These are phyloP conservation scores for Rubroshorea leprosula DNA, from an alignment of 345 rosid species.

Conservation along the genomic window DNA sequence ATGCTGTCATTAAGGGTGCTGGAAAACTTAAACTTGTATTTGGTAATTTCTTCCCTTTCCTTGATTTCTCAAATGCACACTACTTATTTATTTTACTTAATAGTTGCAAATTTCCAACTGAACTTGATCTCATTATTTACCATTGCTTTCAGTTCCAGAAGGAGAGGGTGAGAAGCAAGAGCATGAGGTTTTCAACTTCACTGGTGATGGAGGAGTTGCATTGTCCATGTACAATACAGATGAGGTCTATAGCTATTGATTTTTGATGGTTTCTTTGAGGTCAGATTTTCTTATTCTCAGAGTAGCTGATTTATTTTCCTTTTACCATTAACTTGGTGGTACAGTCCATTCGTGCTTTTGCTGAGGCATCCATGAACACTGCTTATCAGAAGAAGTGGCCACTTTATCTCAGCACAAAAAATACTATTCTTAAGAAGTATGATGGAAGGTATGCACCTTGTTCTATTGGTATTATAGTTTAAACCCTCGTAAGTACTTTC, in stretches of 20 bases:
- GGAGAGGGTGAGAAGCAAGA: constrained; percentile 70
- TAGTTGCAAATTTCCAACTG: not conserved
- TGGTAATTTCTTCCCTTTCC: constrained; percentile 37
- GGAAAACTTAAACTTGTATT: constrained; percentile 88
- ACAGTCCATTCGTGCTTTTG: constrained; percentile 88
- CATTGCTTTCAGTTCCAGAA: constrained; percentile 53
- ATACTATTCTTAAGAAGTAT: constrained; percentile 96
- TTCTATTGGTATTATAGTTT: not conserved
- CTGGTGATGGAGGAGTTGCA: constrained; percentile 92
- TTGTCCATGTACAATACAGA: constrained; percentile 95
- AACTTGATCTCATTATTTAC: not conserved
- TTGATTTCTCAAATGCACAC: not conserved
- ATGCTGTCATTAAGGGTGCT: constrained; percentile 79
- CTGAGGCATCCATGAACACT: constrained; percentile 89
- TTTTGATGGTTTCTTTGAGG: constrained; percentile 1
- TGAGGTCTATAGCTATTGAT: constrained; percentile 46
- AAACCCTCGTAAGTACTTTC: constrained; percentile 6
- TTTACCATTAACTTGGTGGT: constrained; percentile 11
- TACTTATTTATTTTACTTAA: not conserved
- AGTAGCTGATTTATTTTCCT: constrained; percentile 8
- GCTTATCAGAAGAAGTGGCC: constrained; percentile 97
- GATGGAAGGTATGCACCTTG: constrained; percentile 77
- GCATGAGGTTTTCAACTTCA: constrained; percentile 75
- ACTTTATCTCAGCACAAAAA: constrained; percentile 96
- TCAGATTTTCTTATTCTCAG: constrained; percentile 4